phyloP scores from a whole-genome alignment of 2,329 filamentous ascomycete genomes.

The Myriosclerotinia scirpicola region DNA sequence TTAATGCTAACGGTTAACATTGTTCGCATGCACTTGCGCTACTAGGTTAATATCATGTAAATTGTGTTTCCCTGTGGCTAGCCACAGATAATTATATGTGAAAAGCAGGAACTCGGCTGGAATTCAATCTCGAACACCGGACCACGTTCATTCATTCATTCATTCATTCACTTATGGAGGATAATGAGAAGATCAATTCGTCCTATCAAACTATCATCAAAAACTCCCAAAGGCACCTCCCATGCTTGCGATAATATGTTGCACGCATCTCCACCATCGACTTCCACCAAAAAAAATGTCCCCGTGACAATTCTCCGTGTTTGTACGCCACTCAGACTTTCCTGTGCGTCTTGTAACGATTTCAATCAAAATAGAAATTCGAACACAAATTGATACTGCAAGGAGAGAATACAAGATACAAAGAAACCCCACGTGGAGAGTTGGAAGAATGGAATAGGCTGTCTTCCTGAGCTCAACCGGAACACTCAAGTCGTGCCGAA shows the following conservation, averaged over 20 bases:
- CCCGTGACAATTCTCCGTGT: conserved; percentile 7
- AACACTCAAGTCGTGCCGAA: background rate
- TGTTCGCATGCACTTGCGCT: background rate
- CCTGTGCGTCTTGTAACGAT: background rate
- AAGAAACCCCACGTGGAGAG: background rate
- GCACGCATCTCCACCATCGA: background rate
- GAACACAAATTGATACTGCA: background rate
- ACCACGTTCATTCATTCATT: background rate
- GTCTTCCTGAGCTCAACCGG: background rate
- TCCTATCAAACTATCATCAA: conserved; percentile 1
- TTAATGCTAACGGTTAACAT: background rate
- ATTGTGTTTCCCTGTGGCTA: background rate
- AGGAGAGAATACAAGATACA: background rate
- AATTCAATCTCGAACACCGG: background rate
- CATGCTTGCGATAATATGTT: background rate
- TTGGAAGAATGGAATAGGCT: conserved; percentile 9
- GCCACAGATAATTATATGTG: background rate
- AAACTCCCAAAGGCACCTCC: conserved; percentile 1
- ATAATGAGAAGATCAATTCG: background rate
- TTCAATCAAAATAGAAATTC: background rate
- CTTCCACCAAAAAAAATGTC: background rate
- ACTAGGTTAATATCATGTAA: background rate
- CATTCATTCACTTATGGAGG: background rate
- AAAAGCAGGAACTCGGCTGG: background rate
- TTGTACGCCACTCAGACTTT: background rate